These are phyloP conservation scores for Marasmius sp. DNA, from an alignment of 1,284 basidiomycete genomes.

Conservation along the genomic window DNA sequence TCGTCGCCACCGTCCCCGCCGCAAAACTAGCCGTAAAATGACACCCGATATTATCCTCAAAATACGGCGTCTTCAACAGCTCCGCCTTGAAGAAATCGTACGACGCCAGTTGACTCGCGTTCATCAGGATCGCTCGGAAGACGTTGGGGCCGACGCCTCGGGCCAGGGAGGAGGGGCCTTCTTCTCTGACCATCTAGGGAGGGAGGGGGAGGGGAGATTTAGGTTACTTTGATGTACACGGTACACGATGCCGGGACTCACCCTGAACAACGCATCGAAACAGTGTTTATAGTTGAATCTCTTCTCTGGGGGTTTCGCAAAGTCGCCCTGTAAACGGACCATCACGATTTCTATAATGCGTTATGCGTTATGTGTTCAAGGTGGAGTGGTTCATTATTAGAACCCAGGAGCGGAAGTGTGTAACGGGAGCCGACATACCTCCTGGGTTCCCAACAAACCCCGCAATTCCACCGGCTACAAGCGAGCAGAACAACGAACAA, in stretches of 20 bases:
- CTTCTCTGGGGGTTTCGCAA: slow-evolving; percentile 81
- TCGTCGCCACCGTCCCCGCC: slow-evolving; percentile 91
- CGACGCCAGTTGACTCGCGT: slow-evolving; percentile 88
- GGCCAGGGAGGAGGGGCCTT: slow-evolving; percentile 72
- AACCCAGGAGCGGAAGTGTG: too few relatives aligned
- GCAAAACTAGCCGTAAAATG: slow-evolving; percentile 87
- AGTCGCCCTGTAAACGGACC: slow-evolving; percentile 87
- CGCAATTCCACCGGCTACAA: slow-evolving; percentile 74
- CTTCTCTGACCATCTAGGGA: slow-evolving; percentile 79
- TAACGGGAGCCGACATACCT: slow-evolving; percentile 37
- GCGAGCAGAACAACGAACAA: not conserved
- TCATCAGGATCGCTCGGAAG: slow-evolving; percentile 86
- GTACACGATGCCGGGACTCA: slow-evolving; percentile 38
- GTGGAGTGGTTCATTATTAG: too few relatives aligned
- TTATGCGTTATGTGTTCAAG: too few relatives aligned
- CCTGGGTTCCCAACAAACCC: slow-evolving; percentile 88
- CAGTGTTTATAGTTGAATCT: slow-evolving; percentile 86
- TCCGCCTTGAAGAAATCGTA: slow-evolving; percentile 91
- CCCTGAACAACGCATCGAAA: slow-evolving; percentile 80
- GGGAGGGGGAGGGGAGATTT: slow-evolving; percentile 4
- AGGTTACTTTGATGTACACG: not conserved
- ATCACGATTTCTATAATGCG: slow-evolving; percentile 81
- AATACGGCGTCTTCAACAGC: slow-evolving; percentile 67
- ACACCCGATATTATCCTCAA: slow-evolving; percentile 77
- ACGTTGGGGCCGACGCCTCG: slow-evolving; percentile 88